Evolutionary conservation across 2,329 filamentous ascomycete species (phyloP).

Genomic region (Cercospora janseana): DNA sequence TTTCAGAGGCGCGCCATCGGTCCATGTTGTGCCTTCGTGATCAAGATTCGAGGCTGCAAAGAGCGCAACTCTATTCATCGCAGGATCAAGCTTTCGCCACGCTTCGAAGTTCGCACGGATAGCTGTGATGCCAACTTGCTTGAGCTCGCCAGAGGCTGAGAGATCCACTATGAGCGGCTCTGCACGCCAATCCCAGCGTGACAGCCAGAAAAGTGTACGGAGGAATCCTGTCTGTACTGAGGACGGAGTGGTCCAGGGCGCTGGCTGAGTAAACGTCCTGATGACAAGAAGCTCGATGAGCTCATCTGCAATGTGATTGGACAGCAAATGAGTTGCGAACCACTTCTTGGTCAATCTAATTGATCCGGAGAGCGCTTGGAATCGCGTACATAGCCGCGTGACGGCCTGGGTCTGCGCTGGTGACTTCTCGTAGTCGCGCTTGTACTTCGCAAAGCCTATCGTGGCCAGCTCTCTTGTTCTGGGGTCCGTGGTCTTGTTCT

Average conservation of each 20-base stretch:
- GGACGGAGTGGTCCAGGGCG: conserved; percentile 75
- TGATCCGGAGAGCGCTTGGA: conserved; percentile 74
- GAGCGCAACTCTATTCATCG: conserved; percentile 77
- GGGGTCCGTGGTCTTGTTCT: conserved; percentile 67
- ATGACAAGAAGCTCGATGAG: conserved; percentile 80
- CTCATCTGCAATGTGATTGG: conserved; percentile 72
- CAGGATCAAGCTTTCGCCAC: conserved; percentile 85
- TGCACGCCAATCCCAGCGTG: conserved; percentile 87
- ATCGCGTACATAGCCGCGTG: conserved; percentile 74
- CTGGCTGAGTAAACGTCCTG: conserved; percentile 74
- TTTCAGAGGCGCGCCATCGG: conserved; percentile 69
- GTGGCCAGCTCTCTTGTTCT: conserved; percentile 67
- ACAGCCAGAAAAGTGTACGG: conserved; percentile 73
- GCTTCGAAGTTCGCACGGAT: conserved; percentile 72
- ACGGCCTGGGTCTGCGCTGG: conserved; percentile 81
- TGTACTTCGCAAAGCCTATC: conserved; percentile 66
- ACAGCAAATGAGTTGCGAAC: conserved; percentile 80
- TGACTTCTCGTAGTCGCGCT: conserved; percentile 67
- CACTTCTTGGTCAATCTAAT: conserved; percentile 85
- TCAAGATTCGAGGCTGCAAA: conserved; percentile 81
- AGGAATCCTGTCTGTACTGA: conserved; percentile 78
- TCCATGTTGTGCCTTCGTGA: conserved; percentile 75
- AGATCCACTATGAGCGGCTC: conserved; percentile 80
- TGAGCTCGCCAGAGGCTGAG: conserved; percentile 46
- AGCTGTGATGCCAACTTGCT: conserved; percentile 57